phyloP scores from a whole-genome alignment of 352 stramenopile genomes.

The Pythium insidiosum region DNA sequence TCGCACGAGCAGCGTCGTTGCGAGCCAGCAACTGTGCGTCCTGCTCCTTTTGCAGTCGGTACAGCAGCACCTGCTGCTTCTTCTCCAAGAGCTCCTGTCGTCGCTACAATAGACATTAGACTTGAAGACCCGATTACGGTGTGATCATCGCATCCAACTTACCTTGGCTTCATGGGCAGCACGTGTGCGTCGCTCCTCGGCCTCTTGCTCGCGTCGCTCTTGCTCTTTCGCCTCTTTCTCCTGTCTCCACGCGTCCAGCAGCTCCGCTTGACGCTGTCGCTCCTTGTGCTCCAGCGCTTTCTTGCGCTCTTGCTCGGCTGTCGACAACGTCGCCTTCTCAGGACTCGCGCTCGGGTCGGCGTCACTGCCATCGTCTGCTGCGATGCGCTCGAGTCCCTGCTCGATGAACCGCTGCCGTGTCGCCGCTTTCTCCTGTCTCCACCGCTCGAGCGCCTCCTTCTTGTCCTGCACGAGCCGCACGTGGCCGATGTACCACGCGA shows the following conservation, averaged over 20 bases:
- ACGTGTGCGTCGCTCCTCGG: conserved; percentile 19
- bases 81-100: conserved; percentile 48
- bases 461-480: conserved; percentile 50
- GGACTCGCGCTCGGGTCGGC: too few relatives aligned
- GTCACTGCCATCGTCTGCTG: not conserved
- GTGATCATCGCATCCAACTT: not conserved
- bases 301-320: not conserved
- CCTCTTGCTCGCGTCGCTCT: conserved; percentile 18
- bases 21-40: conserved; percentile 21
- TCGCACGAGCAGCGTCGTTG: too few relatives aligned
- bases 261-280: conserved; percentile 16
- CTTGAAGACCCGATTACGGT: not conserved
- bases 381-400: conserved; percentile 24
- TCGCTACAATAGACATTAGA: conserved; percentile 2
- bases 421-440: conserved; percentile 42
- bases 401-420: conserved; percentile 32
- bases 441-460: conserved; percentile 42
- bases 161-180: conserved; percentile 49
- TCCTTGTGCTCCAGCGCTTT: conserved; percentile 13
- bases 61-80: conserved; percentile 72
- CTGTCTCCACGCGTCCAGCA: conserved; percentile 32
- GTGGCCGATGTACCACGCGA: conserved; percentile 60
- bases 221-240: conserved; percentile 31
- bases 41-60: conserved; percentile 75
- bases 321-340: not conserved